Evolutionary conservation across 306 rosid genomes (phyloP).

Genomic region (Arachis hypogaea): DNA sequence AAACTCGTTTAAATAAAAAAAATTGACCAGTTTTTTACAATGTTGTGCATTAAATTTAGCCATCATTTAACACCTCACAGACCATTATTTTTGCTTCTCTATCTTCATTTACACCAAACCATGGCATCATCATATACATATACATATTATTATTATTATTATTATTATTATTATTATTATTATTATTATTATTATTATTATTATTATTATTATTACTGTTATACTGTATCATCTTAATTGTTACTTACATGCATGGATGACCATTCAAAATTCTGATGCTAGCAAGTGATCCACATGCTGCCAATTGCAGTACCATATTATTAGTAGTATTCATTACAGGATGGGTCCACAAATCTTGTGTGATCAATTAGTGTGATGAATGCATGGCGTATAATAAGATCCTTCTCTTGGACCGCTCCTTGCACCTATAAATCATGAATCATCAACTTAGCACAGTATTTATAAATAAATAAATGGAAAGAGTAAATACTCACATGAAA

Average conservation of each 20-base stretch:
- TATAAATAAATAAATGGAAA: background rate
- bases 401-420: background rate
- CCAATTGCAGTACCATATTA: background rate
- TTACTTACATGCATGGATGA: too few species aligned
- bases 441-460: constrained; percentile 2
- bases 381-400: background rate
- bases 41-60: background rate
- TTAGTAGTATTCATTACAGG: background rate
- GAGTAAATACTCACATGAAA: constrained; percentile 7
- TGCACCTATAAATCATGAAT: constrained; percentile 20
- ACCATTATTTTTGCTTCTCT: background rate
- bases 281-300: constrained; percentile 12
- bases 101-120: background rate
- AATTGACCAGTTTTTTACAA: background rate
- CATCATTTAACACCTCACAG: background rate
- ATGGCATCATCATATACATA: background rate
- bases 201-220: too few species aligned
- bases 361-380: constrained; percentile 15
- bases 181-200: too few species aligned
- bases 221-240: too few species aligned
- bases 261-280: background rate
- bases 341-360: background rate
- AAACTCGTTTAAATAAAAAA: background rate
- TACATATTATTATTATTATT: too few species aligned
- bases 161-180: too few species aligned